These are phyloP conservation scores for Leccinum broughii DNA, from an alignment of 768 basidiomycete genomes.

Conservation along the genomic window DNA sequence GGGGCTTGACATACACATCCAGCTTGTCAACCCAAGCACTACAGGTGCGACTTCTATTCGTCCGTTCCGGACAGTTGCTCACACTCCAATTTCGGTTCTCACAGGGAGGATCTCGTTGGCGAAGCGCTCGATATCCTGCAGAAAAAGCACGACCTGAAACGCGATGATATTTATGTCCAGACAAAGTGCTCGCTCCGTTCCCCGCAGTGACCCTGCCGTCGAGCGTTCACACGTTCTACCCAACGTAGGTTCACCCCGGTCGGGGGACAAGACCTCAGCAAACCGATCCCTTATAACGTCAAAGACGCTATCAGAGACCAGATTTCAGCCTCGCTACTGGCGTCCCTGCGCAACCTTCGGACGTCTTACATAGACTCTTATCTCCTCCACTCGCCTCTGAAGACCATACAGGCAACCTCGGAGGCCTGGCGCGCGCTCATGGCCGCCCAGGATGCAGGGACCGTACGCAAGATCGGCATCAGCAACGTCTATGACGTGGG, in stretches of 20 bases:
- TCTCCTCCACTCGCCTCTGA: slow-evolving; percentile 75
- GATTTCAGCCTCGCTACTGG: slow-evolving; percentile 58
- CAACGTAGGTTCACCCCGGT: slow-evolving; percentile 66
- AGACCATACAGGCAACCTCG: slow-evolving; percentile 55
- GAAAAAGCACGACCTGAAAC: slow-evolving; percentile 57
- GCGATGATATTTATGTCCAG: slow-evolving; percentile 75
- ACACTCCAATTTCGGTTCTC: background rate
- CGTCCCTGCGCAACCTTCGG: slow-evolving; percentile 65
- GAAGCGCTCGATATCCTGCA: slow-evolving; percentile 61
- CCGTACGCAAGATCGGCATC: slow-evolving; percentile 65
- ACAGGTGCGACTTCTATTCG: slow-evolving; percentile 44
- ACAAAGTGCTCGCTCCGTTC: slow-evolving; percentile 57
- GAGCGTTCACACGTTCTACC: slow-evolving; percentile 1
- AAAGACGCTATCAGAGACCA: slow-evolving; percentile 53
- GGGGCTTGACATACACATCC: slow-evolving; percentile 15
- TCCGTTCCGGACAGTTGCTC: background rate
- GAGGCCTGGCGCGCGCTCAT: slow-evolving; percentile 70
- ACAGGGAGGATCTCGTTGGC: slow-evolving; percentile 80
- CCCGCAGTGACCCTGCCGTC: slow-evolving; percentile 1
- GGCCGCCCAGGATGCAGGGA: slow-evolving; percentile 62
- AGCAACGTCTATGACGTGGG: slow-evolving; percentile 74
- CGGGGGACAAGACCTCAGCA: slow-evolving; percentile 65
- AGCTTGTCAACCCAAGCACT: slow-evolving; percentile 76
- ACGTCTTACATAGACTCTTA: slow-evolving; percentile 79
- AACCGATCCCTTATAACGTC: slow-evolving; percentile 75